phyloP scores from a whole-genome alignment of 1,284 basidiomycete genomes.

The Ganoderma meredithae region DNA sequence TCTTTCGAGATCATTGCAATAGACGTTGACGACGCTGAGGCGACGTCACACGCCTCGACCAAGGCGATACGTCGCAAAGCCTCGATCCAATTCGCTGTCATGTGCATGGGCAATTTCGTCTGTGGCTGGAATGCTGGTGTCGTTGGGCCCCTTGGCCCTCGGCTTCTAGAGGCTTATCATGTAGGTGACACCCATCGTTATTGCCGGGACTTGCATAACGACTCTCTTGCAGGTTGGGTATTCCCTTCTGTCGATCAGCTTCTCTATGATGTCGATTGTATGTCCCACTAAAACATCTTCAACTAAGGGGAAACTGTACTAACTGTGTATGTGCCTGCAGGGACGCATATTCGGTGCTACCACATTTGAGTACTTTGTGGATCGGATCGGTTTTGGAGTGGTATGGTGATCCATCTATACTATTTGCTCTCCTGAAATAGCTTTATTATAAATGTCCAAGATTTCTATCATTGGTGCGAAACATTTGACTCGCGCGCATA shows the following conservation, averaged over 20 bases:
- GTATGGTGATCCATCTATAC: slow-evolving; percentile 37
- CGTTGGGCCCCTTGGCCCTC: slow-evolving; percentile 64
- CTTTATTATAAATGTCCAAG: neutral
- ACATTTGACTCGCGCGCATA: neutral
- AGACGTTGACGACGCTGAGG: no score
- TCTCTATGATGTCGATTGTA: slow-evolving; percentile 48
- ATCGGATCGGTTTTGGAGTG: slow-evolving; percentile 63
- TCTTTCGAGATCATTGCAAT: no score
- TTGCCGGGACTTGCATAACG: neutral
- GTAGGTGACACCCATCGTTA: slow-evolving; percentile 38
- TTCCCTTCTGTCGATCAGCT: slow-evolving; percentile 59
- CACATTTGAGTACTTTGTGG: slow-evolving; percentile 57
- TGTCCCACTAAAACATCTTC: neutral
- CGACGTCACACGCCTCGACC: neutral
- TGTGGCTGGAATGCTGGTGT: slow-evolving; percentile 70
- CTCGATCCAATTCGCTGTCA: slow-evolving; percentile 46
- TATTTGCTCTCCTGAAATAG: neutral
- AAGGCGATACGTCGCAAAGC: slow-evolving; percentile 28
- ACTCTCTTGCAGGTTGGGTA: slow-evolving; percentile 46
- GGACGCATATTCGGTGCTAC: slow-evolving; percentile 56
- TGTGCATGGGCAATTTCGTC: slow-evolving; percentile 54
- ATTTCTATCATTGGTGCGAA: neutral
- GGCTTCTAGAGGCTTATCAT: slow-evolving; percentile 60
- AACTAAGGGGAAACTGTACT: no score
- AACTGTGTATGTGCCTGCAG: slow-evolving; percentile 43